Percentiles rank a stretch among this genome's conserved stretches.
These are phyloP conservation scores for Tricholoma flavovirens DNA, from an alignment of 768 basidiomycete genomes.

Conservation along the genomic window DNA sequence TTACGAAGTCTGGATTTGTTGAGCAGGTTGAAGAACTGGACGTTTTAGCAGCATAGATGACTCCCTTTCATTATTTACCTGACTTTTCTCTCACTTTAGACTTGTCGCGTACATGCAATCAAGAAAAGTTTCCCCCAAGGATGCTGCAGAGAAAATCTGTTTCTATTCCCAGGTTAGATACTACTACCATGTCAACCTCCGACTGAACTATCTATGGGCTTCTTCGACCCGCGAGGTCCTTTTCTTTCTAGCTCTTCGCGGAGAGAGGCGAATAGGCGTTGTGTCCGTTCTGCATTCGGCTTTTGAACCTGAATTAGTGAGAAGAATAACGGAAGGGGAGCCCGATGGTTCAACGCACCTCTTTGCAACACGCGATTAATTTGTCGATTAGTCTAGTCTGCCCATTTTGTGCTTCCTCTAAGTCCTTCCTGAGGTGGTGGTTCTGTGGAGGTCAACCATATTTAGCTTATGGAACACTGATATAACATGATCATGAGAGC, in stretches of 20 bases:
- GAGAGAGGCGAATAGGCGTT: slow-evolving; percentile 72
- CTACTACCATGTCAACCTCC: slow-evolving; percentile 32
- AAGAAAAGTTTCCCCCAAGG: not conserved
- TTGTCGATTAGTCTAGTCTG: slow-evolving; percentile 81
- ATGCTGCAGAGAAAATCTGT: not conserved
- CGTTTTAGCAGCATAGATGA: slow-evolving; percentile 34
- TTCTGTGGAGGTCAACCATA: slow-evolving; percentile 35
- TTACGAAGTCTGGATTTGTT: slow-evolving; percentile 70
- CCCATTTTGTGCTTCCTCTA: slow-evolving; percentile 74
- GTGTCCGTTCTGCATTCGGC: slow-evolving; percentile 81
- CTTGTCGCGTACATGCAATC: slow-evolving; percentile 5
- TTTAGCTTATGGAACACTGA: slow-evolving; percentile 11
- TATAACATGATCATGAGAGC: slow-evolving; percentile 7
- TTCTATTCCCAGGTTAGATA: slow-evolving; percentile 1
- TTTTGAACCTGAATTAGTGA: slow-evolving; percentile 35
- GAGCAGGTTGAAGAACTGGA: slow-evolving; percentile 67
- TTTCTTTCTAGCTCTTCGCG: slow-evolving; percentile 82
- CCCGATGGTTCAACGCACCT: slow-evolving; percentile 43
- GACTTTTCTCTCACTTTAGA: slow-evolving; percentile 7
- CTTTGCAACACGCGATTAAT: slow-evolving; percentile 80
- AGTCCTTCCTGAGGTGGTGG: slow-evolving; percentile 63
- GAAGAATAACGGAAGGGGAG: slow-evolving; percentile 7
- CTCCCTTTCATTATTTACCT: not conserved
- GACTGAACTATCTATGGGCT: slow-evolving; percentile 37
- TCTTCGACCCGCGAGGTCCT: slow-evolving; percentile 39